These are phyloP conservation scores for Aspergillus sp. DNA, from an alignment of 2,329 filamentous ascomycete species.

Conservation along the genomic window DNA sequence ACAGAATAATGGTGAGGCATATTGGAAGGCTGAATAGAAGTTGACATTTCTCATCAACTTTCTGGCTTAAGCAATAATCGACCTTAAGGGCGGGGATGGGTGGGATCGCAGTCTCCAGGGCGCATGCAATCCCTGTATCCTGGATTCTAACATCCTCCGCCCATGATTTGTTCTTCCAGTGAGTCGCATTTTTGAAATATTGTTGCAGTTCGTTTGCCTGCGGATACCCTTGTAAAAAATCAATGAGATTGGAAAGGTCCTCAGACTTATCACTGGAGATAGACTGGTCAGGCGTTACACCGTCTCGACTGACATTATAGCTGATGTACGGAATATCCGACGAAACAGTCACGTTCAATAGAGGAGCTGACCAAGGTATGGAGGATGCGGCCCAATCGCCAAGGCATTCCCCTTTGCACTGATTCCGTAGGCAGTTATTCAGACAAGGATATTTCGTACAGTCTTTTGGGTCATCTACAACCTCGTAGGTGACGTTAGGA, in stretches of 20 bases:
- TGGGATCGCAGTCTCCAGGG: neutral
- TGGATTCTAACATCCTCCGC: neutral
- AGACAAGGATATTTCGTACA: too few species aligned
- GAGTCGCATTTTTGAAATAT: neutral
- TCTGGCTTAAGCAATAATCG: conserved; percentile 1
- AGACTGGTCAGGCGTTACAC: too few species aligned
- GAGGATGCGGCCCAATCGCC: neutral
- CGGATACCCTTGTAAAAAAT: neutral
- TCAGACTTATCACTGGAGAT: neutral
- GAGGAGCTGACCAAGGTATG: neutral
- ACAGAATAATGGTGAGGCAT: conserved; percentile 5
- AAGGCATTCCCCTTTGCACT: neutral
- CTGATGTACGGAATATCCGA: neutral
- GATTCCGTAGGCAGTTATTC: neutral
- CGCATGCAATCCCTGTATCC: neutral
- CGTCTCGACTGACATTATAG: too few species aligned
- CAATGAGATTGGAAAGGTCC: neutral
- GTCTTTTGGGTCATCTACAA: too few species aligned
- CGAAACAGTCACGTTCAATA: neutral
- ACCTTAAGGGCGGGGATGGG: neutral
- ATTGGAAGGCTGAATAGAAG: conserved; percentile 8
- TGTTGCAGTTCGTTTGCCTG: neutral
- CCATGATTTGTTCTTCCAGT: neutral
- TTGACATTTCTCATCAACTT: conserved; percentile 5
- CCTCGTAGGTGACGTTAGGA: too few species aligned